phyloP scores from a whole-genome alignment of 768 basidiomycete species.

The Amanita polypyramis region DNA sequence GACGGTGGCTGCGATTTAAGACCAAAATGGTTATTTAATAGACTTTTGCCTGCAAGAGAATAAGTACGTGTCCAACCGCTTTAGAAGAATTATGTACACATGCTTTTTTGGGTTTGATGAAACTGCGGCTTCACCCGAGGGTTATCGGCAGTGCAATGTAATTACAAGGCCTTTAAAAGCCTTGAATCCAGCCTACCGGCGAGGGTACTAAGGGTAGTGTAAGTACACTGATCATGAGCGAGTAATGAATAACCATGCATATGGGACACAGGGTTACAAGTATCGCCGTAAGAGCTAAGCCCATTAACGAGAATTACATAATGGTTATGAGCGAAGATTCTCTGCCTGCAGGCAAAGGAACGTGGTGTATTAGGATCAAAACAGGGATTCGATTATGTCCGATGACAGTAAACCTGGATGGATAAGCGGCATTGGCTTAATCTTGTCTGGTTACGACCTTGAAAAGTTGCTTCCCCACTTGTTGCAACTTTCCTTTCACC shows the following conservation, averaged over 20 bases:
- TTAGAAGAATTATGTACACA: constrained; percentile 7
- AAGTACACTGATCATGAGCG: background rate
- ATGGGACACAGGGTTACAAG: background rate
- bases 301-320: constrained; percentile 16
- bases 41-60: background rate
- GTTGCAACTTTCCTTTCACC: constrained; percentile 32
- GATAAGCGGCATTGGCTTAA: constrained; percentile 45
- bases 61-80: constrained; percentile 2
- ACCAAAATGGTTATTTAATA: background rate
- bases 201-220: background rate
- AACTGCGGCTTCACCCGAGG: background rate
- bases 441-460: constrained; percentile 30
- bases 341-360: constrained; percentile 73
- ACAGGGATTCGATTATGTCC: constrained; percentile 36
- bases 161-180: background rate
- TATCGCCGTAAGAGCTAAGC: background rate
- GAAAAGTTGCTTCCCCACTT: constrained; percentile 39
- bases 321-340: constrained; percentile 27
- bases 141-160: background rate
- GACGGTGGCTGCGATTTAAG: background rate
- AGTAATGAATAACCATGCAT: background rate
- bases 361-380: constrained; percentile 58
- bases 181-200: background rate
- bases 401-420: constrained; percentile 31
- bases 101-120: constrained; percentile 4